Evolutionary conservation across 2,329 filamentous ascomycete genomes (phyloP).

Genomic region (Didymella glomerata): DNA sequence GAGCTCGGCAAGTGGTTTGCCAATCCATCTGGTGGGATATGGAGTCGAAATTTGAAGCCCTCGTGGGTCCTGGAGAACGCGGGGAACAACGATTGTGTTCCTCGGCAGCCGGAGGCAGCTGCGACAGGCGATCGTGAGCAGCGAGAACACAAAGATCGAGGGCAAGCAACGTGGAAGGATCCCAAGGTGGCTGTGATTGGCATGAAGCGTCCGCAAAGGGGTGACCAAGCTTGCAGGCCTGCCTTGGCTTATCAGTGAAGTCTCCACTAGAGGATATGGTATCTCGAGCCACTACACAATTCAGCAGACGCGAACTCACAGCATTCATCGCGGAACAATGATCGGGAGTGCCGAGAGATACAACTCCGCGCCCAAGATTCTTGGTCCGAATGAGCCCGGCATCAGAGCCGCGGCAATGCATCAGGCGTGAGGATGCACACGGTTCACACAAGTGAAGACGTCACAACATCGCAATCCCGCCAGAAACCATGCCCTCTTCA

Average conservation of each 20-base stretch:
- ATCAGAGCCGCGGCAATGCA: background rate
- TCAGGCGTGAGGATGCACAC: background rate
- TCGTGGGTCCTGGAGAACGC: conserved; percentile 18
- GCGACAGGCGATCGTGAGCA: background rate
- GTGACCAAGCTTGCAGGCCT: conserved; percentile 3
- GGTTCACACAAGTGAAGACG: conserved; percentile 2
- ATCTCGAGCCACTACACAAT: conserved; percentile 3
- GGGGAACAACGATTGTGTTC: conserved; percentile 10
- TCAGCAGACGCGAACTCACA: conserved; percentile 2
- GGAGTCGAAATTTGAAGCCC: conserved; percentile 6
- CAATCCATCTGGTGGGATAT: conserved; percentile 5
- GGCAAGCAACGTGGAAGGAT: conserved; percentile 9
- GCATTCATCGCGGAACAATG: conserved; percentile 5
- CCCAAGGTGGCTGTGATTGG: conserved; percentile 3
- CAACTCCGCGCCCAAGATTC: conserved; percentile 14
- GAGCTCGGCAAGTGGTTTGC: conserved; percentile 2
- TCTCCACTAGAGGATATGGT: conserved; percentile 10
- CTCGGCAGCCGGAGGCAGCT: conserved; percentile 1
- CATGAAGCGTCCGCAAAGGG: conserved; percentile 3
- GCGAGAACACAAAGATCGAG: background rate
- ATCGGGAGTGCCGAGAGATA: background rate
- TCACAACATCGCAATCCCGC: background rate
- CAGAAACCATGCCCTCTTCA: background rate
- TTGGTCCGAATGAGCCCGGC: conserved; percentile 3
- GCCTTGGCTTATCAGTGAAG: conserved; percentile 18